Conservation (phyloP, 2,329 filamentous ascomycete species). For the Fusarium albidum region DNA sequence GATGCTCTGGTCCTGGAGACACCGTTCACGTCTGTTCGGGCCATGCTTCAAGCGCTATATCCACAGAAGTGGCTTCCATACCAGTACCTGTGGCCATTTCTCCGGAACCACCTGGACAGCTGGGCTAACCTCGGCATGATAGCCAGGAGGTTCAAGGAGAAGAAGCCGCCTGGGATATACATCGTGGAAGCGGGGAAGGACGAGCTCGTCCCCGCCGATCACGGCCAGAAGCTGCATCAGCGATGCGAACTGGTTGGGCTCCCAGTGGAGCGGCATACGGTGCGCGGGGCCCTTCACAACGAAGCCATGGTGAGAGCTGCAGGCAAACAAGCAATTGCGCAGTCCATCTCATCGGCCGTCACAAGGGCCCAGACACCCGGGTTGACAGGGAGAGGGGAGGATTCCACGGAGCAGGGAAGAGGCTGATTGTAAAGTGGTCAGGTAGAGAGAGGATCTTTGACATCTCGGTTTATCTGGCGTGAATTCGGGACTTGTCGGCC, state of each 20-base stretch:
- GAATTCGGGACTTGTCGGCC: conserved; percentile 40
- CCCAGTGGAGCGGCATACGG: conserved; percentile 52
- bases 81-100: conserved; percentile 75
- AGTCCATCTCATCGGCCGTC: conserved; percentile 38
- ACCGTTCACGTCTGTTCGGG: conserved; percentile 74
- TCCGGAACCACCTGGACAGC: conserved; percentile 70
- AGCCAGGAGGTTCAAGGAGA: conserved; percentile 35
- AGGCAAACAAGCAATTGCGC: conserved; percentile 40
- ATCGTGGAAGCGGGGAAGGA: conserved; percentile 66
- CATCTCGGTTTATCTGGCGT: conserved; percentile 30
- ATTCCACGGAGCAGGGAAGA: conserved; percentile 5
- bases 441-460: conserved; percentile 14
- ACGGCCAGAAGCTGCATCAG: conserved; percentile 55
- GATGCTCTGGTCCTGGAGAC: conserved; percentile 74
- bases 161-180: conserved; percentile 49
- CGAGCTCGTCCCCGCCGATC: conserved; percentile 64
- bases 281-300: conserved; percentile 63
- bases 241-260: conserved; percentile 59
- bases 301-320: conserved; percentile 57
- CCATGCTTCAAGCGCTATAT: conserved; percentile 77
- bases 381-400: conserved; percentile 7
- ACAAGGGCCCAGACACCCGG: conserved; percentile 22
- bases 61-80: conserved; percentile 85
- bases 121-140: conserved; percentile 59
- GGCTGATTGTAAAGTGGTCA: conserved; percentile 20